Evolutionary conservation across 2,329 filamentous ascomycete species (phyloP).

Genomic region (Dactylellina drechsleri): DNA sequence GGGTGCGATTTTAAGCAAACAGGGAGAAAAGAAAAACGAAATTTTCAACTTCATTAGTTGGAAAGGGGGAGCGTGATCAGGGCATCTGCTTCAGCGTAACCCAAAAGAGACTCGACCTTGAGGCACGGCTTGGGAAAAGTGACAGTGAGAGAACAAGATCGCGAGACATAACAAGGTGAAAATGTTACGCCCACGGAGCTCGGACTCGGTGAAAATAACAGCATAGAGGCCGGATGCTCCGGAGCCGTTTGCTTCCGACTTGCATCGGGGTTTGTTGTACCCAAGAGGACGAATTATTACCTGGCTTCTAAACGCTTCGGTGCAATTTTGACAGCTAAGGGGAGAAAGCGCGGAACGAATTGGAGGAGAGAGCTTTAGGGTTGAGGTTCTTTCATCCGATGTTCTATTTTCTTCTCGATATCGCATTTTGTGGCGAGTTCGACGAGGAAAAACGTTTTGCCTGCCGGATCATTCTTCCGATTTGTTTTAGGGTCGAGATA

Average conservation of each 20-base stretch:
- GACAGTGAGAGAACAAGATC: neutral
- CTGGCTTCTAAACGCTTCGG: neutral
- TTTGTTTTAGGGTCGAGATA: neutral
- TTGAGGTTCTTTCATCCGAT: constrained; percentile 45
- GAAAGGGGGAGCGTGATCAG: constrained; percentile 30
- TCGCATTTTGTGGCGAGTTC: constrained; percentile 4
- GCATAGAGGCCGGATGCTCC: constrained; percentile 35
- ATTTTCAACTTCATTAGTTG: constrained; percentile 14
- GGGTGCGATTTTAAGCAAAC: constrained; percentile 1
- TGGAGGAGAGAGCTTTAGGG: constrained; percentile 4
- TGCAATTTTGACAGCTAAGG: constrained; percentile 3
- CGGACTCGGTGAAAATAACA: constrained; percentile 44
- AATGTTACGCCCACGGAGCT: constrained; percentile 34
- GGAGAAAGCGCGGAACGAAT: constrained; percentile 43
- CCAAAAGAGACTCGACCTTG: neutral
- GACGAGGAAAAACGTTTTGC: neutral
- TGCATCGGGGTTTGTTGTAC: constrained; percentile 19
- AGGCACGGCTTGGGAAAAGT: neutral
- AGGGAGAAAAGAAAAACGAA: neutral
- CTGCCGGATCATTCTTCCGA: constrained; percentile 23
- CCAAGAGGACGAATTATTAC: constrained; percentile 13
- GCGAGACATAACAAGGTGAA: constrained; percentile 10
- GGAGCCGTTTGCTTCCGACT: constrained; percentile 53
- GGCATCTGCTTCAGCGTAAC: constrained; percentile 20
- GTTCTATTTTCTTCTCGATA: constrained; percentile 20